Base-by-base conservation (phyloP, 164 flowering plant species). In the Saururus chinensis region DNA sequence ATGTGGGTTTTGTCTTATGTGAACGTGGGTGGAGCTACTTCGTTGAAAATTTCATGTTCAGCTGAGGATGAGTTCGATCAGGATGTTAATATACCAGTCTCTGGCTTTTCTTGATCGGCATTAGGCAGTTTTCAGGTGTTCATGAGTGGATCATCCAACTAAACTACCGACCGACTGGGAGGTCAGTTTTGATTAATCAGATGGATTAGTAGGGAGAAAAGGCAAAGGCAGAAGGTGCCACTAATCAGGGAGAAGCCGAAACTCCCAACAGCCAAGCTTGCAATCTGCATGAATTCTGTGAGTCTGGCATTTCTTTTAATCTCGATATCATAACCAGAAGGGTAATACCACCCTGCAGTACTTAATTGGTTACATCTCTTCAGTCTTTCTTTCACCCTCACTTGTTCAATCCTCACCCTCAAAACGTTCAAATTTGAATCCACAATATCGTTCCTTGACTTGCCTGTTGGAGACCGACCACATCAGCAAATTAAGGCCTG, bases 291-390 rank as follows among this genome's bases (percentile, higher is more conserved):
- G 21, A 68, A 68, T 20, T 76, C 59, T 0, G 40, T 45, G 20
- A 66, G 11, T 17, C 54, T 52, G 13, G 21, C 40, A 21, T 64
- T 57, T 56, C 53, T 75, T 65, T 66, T 74, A 37, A 59, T 56
- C 40, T 70, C 66, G 24, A 62, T 35, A 67, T 66, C 22, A 42
- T 74, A 71, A 17, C 60, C 72, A 49, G 75, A 17, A 62, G 68
- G 68, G 63, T 82, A 80, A 49, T 74, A 75, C 84, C 84, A 82
- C 9, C 84, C 84, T 51, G 49, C 20, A 52, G 59, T 9, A 52
- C 74, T 68, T 17, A 64, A 37, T 59, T 64, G 63, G 58, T 58
- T 65, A 42, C 76, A 69, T 60, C 75, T 77, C 65, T 77, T 74
- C 62, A 82, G 55, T 49, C 74, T 75, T 67, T 80, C 87, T 64